Conservation (phyloP, 2,329 filamentous ascomycete genomes). For the Clarireedia monteithiana region DNA sequence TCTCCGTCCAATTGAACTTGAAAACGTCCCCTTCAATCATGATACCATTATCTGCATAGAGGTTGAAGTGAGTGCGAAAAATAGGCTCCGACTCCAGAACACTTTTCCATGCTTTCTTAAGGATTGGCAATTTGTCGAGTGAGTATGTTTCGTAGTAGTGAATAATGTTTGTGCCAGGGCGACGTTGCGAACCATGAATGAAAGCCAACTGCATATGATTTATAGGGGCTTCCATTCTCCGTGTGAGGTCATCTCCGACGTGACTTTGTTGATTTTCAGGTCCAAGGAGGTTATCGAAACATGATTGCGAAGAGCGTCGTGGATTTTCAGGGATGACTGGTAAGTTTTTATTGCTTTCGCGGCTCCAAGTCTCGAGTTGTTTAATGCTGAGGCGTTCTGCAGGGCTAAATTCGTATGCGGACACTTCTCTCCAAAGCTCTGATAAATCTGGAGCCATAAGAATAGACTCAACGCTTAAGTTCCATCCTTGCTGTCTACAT, state of each 20-base stretch:
- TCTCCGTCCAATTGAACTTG: not conserved
- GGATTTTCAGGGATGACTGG: not conserved
- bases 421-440: not conserved
- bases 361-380: not conserved
- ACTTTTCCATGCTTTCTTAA: constrained; percentile 25
- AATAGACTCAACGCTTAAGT: not conserved
- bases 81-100: constrained; percentile 25
- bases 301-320: no score
- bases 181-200: constrained; percentile 17
- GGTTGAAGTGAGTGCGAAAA: constrained; percentile 16
- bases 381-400: not conserved
- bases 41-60: not conserved
- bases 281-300: not conserved
- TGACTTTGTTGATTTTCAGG: not conserved
- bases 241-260: not conserved
- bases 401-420: not conserved
- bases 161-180: constrained; percentile 21
- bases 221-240: not conserved
- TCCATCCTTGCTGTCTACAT: constrained; percentile 15
- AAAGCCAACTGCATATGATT: constrained; percentile 24
- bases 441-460: not conserved
- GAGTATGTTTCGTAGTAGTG: constrained; percentile 17
- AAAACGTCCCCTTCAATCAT: not conserved
- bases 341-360: not conserved
- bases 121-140: constrained; percentile 9